Evolutionary conservation across 1,139 yeast species (phyloP), one percentile per base, ranked within the genome.

Genomic region (Magnusiomyces tetraspermus): DNA sequence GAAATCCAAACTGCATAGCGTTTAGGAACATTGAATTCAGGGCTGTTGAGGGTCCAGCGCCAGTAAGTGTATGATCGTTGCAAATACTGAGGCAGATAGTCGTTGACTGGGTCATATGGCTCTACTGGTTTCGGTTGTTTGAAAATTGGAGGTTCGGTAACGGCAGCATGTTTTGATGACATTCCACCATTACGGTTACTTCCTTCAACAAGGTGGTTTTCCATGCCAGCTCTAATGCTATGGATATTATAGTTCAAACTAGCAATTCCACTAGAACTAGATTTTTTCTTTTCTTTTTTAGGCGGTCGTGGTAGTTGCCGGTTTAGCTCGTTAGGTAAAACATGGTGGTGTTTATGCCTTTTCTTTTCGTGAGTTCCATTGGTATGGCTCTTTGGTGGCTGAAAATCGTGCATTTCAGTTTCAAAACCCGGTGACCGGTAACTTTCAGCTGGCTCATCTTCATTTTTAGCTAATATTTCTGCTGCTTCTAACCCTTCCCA

Each of bases 21-120:
- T 31, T 42, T 49, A 8, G 55, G 53, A 8, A 52, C 49, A 21
- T 52, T 52, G 44, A 50, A 51, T 11, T 21, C 24, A 1, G 55
- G 52, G 8, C 26, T 31, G 23, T 47, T 50, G 6, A 52, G 52
- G 4, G 55, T 52, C 55, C 55, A 52, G 23, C 53, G 47, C 55
- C 55, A 50, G 51, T 52, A 52, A 44, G 46, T 52, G 40, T 52
- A 52, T 22, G 55, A 50, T 24, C 55, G 55, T 22, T 31, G 43
- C 2, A 52, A 48, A 49, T 51, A 52, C 11, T 49, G 49, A 3
- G 55, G 55, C 2, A 52, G 51, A 33, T 52, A 52, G 41, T 52
- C 55, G 26, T 47, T 50, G 19, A 15, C 19, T 8, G 53, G 55
- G 38, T 52, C 49, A 43, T 52, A 52, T 1, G 53, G 52, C 28